A percentile compares a stretch with the other conserved stretches of the same genome.
Evolutionary conservation across 2,329 filamentous ascomycete species (phyloP).

Genomic region (Ceratocystis albifundus): DNA sequence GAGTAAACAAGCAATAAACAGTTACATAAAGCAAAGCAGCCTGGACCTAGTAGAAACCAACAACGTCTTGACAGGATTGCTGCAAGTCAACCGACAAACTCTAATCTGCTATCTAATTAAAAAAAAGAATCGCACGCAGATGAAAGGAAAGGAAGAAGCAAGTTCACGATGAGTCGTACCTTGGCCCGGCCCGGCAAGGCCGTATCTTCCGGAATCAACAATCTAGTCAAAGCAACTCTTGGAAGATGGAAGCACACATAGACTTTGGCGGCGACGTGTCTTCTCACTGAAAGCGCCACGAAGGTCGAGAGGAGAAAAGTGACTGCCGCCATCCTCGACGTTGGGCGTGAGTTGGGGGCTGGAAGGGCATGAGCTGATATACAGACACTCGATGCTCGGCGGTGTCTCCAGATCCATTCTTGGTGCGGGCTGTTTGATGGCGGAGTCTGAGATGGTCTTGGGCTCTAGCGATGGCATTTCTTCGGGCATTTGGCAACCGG

Average conservation of each 20-base stretch:
- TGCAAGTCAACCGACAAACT: not conserved
- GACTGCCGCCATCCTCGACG: not conserved
- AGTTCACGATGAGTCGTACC: not conserved
- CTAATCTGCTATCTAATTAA: not conserved
- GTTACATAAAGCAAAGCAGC: not conserved
- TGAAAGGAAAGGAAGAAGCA: conserved; percentile 5
- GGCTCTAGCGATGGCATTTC: conserved; percentile 18
- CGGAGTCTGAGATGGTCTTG: conserved; percentile 15
- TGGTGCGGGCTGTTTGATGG: conserved; percentile 9
- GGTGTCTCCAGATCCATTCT: not conserved
- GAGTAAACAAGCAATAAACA: too few relatives aligned
- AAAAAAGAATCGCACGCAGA: not conserved
- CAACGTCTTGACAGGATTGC: not conserved
- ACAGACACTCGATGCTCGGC: conserved; percentile 5
- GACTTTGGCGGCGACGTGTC: conserved; percentile 22
- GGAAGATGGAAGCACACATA: conserved; percentile 14
- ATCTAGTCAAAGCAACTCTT: not conserved
- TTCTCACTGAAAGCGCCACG: not conserved
- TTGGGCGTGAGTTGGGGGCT: conserved; percentile 14
- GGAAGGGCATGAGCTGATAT: conserved; percentile 18
- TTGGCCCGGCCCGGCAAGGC: not conserved
- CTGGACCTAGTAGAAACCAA: not conserved
- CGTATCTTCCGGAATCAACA: not conserved
- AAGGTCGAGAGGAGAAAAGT: conserved; percentile 2
- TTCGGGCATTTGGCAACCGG: conserved; percentile 5